A percentile compares a stretch with the other conserved stretches of the same genome.
Evolutionary conservation across 148 eudicot genomes (phyloP).

Genomic region (Silene conica): DNA sequence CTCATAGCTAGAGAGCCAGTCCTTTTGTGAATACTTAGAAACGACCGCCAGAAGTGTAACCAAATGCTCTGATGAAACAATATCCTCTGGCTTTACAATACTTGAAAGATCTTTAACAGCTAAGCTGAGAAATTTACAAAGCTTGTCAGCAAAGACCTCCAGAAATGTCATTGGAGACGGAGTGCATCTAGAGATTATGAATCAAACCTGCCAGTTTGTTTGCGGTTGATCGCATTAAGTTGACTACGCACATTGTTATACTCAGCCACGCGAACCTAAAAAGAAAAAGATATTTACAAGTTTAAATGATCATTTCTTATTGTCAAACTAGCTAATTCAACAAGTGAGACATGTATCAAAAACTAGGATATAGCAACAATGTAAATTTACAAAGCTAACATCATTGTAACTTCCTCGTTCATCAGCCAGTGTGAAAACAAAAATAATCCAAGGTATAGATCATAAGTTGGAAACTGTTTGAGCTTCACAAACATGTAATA

Average conservation of each 20-base stretch:
- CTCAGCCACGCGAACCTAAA: slow-evolving; percentile 92
- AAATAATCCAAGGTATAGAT: background rate
- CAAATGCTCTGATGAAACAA: slow-evolving; percentile 77
- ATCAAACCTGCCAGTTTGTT: slow-evolving; percentile 90
- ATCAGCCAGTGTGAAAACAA: background rate
- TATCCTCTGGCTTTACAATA: slow-evolving; percentile 84
- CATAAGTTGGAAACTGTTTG: background rate
- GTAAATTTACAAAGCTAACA: background rate
- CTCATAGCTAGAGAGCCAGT: slow-evolving; percentile 94
- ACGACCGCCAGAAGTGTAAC: slow-evolving; percentile 89
- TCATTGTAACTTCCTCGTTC: background rate
- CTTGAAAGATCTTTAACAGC: slow-evolving; percentile 93
- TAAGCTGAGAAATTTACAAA: slow-evolving; percentile 53
- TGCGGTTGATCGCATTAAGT: slow-evolving; percentile 92
- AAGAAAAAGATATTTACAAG: slow-evolving; percentile 8
- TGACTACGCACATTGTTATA: slow-evolving; percentile 94
- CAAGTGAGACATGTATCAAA: slow-evolving; percentile 1
- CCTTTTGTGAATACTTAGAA: slow-evolving; percentile 90
- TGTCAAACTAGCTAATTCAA: background rate
- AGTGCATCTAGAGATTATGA: background rate
- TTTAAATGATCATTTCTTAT: background rate
- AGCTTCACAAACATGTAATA: too few species aligned
- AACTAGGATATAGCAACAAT: background rate
- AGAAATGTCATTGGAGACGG: slow-evolving; percentile 3
- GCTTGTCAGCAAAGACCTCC: slow-evolving; percentile 22